Conservation (phyloP, 345 rosid species). For the Salix dunnii region DNA sequence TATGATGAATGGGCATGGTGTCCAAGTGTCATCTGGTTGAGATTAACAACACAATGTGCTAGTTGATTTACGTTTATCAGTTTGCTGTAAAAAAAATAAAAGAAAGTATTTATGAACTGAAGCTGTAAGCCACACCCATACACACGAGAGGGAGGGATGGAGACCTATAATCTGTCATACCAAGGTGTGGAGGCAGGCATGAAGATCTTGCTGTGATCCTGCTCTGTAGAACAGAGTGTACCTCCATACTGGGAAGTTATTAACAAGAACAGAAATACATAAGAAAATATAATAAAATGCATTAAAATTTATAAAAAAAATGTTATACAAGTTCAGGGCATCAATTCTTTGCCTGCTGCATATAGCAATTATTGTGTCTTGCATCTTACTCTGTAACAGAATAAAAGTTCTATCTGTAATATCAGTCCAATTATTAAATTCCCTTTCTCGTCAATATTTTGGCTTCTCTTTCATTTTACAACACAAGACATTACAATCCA, state of each 20-base stretch:
- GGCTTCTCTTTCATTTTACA: slow-evolving; percentile 1
- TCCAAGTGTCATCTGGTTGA: neutral
- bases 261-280: neutral
- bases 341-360: neutral
- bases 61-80: neutral
- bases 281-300: neutral
- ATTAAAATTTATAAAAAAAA: neutral
- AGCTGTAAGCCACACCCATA: neutral
- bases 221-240: slow-evolving; percentile 33
- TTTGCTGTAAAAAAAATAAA: neutral
- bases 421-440: neutral
- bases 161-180: slow-evolving; percentile 83
- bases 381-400: slow-evolving; percentile 4
- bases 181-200: slow-evolving; percentile 65
- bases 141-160: slow-evolving; percentile 16
- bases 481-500: neutral
- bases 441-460: neutral
- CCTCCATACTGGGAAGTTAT: slow-evolving; percentile 64
- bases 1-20: neutral
- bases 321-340: neutral
- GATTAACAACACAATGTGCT: neutral
- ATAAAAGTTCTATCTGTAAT: neutral
- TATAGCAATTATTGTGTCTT: neutral
- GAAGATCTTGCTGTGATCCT: slow-evolving; percentile 35
- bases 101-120: neutral